Percentiles rank a stretch among this genome's conserved stretches.
Conservation (phyloP, 768 basidiomycete species). For the Boletus subparvulus region DNA sequence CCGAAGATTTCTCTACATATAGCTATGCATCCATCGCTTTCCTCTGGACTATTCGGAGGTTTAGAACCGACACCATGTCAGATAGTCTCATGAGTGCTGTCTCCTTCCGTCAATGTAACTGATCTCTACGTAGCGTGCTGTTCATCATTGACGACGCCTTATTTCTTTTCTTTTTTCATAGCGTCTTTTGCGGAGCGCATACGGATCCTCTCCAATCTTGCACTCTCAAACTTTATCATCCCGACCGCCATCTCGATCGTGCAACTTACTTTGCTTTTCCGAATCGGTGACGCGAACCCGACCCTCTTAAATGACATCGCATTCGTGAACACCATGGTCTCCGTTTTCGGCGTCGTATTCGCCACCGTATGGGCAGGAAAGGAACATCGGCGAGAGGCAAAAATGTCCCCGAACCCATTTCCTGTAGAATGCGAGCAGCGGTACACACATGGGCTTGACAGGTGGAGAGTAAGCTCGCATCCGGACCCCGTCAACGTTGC, state of each 20-base stretch:
- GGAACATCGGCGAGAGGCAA: slow-evolving; percentile 1
- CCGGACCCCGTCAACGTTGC: neutral
- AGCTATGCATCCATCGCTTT: slow-evolving; percentile 30
- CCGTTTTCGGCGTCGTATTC: slow-evolving; percentile 11
- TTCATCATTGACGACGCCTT: neutral
- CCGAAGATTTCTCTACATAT: neutral
- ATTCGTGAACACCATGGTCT: slow-evolving; percentile 4
- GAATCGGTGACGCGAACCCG: neutral
- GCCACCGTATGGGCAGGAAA: slow-evolving; percentile 14
- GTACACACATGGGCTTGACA: too few species aligned
- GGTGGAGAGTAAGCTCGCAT: neutral
- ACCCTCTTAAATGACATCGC: neutral
- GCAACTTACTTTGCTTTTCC: slow-evolving; percentile 24
- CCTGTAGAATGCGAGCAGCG: neutral
- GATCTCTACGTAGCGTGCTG: neutral
- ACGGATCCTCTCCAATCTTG: slow-evolving; percentile 22
- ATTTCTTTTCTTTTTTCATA: neutral
- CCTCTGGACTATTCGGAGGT: slow-evolving; percentile 18
- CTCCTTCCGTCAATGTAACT: slow-evolving; percentile 1
- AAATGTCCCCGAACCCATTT: neutral
- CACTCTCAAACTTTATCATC: slow-evolving; percentile 29
- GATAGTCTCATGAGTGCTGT: neutral
- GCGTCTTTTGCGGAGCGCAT: slow-evolving; percentile 7
- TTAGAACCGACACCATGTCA: neutral
- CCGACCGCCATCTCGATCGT: slow-evolving; percentile 28